Conservation (phyloP, 352 stramenopile species). For the Globisporangium polare region DNA sequence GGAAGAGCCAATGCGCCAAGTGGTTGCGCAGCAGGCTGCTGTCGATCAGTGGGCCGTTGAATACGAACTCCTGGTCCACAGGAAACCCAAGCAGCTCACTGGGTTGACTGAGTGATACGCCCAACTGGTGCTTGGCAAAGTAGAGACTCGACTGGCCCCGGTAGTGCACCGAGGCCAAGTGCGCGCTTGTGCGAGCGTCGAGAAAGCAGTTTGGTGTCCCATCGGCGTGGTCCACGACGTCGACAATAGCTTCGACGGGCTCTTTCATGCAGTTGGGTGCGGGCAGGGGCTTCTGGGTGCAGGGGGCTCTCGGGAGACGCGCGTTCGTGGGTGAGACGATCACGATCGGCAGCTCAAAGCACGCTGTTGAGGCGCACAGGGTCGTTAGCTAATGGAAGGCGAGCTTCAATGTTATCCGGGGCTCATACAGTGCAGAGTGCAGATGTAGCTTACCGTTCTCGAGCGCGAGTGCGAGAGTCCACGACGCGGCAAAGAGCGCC, state of each 20-base stretch:
- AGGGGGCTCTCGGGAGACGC: background rate
- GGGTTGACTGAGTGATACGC: background rate
- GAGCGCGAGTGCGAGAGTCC: background rate
- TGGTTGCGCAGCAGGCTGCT: background rate
- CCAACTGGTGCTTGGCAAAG: background rate
- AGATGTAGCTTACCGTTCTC: background rate
- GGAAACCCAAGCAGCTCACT: background rate
- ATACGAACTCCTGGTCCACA: background rate
- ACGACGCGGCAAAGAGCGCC: background rate
- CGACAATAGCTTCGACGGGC: conserved; percentile 6
- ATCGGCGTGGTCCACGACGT: conserved; percentile 9
- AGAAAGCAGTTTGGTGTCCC: conserved; percentile 4
- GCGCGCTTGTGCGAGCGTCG: background rate
- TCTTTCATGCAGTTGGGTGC: conserved; percentile 9
- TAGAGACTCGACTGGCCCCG: background rate
- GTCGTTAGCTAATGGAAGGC: background rate
- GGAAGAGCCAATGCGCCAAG: conserved; percentile 1
- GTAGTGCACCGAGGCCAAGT: background rate
- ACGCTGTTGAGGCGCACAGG: background rate
- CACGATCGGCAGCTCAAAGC: conserved; percentile 5
- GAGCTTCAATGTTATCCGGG: too few relatives aligned
- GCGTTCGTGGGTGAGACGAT: conserved; percentile 2
- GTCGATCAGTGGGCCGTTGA: background rate
- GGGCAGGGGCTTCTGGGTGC: conserved; percentile 1
- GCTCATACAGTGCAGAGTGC: too few relatives aligned